Percentiles rank a stretch among this genome's conserved stretches.
These are phyloP conservation scores for Fusarium agapanthi DNA, from an alignment of 2,329 filamentous ascomycete species.

Conservation along the genomic window DNA sequence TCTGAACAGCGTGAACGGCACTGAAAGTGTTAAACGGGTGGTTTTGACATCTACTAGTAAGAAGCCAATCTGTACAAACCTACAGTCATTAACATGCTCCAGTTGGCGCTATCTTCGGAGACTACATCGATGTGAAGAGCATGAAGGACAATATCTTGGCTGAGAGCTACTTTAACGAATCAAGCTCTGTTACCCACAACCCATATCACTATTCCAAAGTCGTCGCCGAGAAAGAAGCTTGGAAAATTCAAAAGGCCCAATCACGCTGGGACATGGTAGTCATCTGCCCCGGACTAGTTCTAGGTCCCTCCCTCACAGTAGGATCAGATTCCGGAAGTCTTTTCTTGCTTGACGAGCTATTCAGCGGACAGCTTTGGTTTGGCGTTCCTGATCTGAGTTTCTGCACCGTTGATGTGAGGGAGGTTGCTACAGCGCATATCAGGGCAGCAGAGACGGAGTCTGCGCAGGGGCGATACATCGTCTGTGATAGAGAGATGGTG, in stretches of 20 bases:
- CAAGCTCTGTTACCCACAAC: neutral
- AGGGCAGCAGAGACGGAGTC: neutral
- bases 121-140: neutral
- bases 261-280: neutral
- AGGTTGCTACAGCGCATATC: neutral
- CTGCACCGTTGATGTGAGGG: neutral
- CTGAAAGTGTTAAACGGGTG: neutral
- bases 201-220: slow-evolving; percentile 1
- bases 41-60: neutral
- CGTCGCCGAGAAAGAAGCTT: neutral
- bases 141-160: neutral
- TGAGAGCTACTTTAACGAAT: neutral
- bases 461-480: neutral
- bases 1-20: neutral
- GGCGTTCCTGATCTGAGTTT: neutral
- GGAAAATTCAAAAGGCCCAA: neutral
- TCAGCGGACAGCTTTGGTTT: neutral
- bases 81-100: neutral
- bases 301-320: neutral
- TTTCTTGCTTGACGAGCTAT: neutral
- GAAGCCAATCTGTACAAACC: accelerated
- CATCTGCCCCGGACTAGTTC: neutral
- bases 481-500: neutral
- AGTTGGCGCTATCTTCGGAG: neutral
- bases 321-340: neutral